Percentiles rank a stretch among this genome's conserved stretches.
These are phyloP conservation scores for Boletales sp. DNA, from an alignment of 768 basidiomycete genomes.

Conservation along the genomic window DNA sequence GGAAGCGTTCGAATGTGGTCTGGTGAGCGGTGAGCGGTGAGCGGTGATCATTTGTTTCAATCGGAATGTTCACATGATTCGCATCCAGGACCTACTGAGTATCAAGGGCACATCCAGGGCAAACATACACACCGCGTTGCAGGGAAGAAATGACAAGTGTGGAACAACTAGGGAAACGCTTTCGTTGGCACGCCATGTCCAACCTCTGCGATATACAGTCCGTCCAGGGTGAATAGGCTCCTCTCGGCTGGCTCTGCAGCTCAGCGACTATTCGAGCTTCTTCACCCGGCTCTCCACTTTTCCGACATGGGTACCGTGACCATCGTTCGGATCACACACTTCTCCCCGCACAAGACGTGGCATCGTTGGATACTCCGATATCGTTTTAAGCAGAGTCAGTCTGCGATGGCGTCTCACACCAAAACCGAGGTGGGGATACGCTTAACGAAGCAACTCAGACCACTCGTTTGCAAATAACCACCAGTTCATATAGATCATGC, in stretches of 20 bases:
- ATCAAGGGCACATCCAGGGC: constrained; percentile 65
- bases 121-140: constrained; percentile 58
- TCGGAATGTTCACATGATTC: constrained; percentile 2
- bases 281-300: constrained; percentile 64
- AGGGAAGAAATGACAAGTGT: constrained; percentile 69
- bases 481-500: constrained; percentile 67
- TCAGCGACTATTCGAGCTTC: constrained; percentile 65
- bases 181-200: constrained; percentile 28
- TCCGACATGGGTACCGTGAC: not conserved
- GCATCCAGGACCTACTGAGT: constrained; percentile 65
- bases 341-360: not conserved
- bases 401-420: constrained; percentile 52
- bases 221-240: constrained; percentile 25
- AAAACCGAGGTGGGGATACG: constrained; percentile 58
- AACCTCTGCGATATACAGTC: constrained; percentile 50
- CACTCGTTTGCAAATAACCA: constrained; percentile 42
- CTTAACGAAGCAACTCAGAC: constrained; percentile 32
- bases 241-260: constrained; percentile 67
- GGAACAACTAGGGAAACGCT: constrained; percentile 40
- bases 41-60: constrained; percentile 12
- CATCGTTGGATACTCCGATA: too few species aligned
- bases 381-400: too few species aligned
- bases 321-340: too few species aligned
- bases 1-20: too few species aligned
- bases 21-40: constrained; percentile 53